A percentile compares a stretch with the other conserved stretches of the same genome.
Evolutionary conservation across 75 land plant species (phyloP).

Genomic region (Isoetes taiwanensis): DNA sequence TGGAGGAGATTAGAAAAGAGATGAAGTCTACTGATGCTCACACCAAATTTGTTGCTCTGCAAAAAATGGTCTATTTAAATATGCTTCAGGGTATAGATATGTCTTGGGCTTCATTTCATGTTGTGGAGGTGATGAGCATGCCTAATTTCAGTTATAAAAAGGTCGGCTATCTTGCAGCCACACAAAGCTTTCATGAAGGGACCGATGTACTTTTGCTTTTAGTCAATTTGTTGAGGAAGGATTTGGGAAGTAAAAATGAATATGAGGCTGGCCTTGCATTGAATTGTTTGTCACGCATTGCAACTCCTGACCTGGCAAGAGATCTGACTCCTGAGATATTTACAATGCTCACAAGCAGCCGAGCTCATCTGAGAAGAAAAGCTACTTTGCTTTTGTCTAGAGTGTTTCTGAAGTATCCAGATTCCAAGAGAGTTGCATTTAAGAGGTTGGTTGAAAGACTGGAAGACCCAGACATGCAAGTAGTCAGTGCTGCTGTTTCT

Average conservation of each 20-base stretch:
- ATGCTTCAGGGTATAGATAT: conserved; percentile 47
- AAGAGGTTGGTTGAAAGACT: conserved; percentile 74
- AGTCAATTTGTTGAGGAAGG: conserved; percentile 80
- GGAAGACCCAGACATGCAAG: conserved; percentile 39
- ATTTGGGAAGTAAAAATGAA: conserved; percentile 36
- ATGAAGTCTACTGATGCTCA: conserved; percentile 66
- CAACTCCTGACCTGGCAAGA: conserved; percentile 50
- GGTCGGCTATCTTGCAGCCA: conserved; percentile 60
- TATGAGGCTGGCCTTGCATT: conserved; percentile 49
- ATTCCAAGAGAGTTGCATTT: conserved; percentile 56
- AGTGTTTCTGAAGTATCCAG: conserved; percentile 54
- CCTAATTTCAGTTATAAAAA: conserved; percentile 44
- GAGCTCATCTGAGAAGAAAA: conserved; percentile 32
- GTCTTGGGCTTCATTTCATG: conserved; percentile 68
- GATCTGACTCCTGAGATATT: conserved; percentile 60
- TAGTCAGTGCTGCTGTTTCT: conserved; percentile 52
- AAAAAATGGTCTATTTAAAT: conserved; percentile 69
- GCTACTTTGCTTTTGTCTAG: conserved; percentile 42
- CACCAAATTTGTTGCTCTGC: conserved; percentile 65
- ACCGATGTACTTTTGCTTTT: conserved; percentile 62
- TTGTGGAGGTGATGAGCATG: conserved; percentile 64
- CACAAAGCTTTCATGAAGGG: conserved; percentile 53
- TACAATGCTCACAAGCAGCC: conserved; percentile 33
- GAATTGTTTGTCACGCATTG: conserved; percentile 36
- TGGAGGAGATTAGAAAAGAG: conserved; percentile 69